phyloP scores from a whole-genome alignment of 1,284 basidiomycete genomes.

The Cutaneotrichosporon spelunceum region DNA sequence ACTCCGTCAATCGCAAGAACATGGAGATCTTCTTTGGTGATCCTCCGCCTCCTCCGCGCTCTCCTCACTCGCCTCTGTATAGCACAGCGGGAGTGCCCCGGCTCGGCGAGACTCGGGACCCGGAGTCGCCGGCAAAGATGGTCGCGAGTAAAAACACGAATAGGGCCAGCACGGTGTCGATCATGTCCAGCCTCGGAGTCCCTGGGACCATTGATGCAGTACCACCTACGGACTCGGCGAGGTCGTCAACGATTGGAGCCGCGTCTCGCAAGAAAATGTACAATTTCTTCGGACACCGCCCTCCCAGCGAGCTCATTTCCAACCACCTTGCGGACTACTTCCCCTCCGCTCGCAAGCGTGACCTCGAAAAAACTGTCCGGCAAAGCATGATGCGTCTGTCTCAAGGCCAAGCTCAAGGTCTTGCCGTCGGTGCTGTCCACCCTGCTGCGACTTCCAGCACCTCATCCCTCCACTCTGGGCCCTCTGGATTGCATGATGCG shows the following conservation, averaged over 20 bases:
- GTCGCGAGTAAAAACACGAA: constrained; percentile 64
- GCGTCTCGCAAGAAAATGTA: constrained; percentile 60
- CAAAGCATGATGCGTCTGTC: constrained; percentile 69
- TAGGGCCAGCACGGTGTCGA: constrained; percentile 87
- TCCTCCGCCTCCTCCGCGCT: constrained; percentile 52
- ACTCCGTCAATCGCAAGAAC: constrained; percentile 56
- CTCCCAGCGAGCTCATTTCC: constrained; percentile 93
- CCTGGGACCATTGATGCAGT: constrained; percentile 64
- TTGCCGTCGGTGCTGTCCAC: neutral
- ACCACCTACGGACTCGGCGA: constrained; percentile 41
- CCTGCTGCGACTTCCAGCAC: constrained; percentile 3
- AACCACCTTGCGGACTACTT: constrained; percentile 96
- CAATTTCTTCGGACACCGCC: constrained; percentile 97
- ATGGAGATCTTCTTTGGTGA: constrained; percentile 62
- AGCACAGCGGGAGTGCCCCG: constrained; percentile 33
- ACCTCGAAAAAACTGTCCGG: constrained; percentile 71
- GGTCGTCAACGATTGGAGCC: constrained; percentile 45
- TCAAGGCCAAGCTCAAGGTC: constrained; percentile 22
- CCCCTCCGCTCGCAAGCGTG: constrained; percentile 86
- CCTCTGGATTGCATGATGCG: constrained; percentile 5
- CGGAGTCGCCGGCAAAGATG: constrained; percentile 1
- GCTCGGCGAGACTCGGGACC: constrained; percentile 18
- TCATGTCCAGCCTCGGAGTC: constrained; percentile 88
- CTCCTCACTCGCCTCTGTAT: constrained; percentile 54
- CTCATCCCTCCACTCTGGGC: constrained; percentile 11